Conservation (phyloP, 2,329 filamentous ascomycete genomes). For the Botryotinia convoluta region DNA sequence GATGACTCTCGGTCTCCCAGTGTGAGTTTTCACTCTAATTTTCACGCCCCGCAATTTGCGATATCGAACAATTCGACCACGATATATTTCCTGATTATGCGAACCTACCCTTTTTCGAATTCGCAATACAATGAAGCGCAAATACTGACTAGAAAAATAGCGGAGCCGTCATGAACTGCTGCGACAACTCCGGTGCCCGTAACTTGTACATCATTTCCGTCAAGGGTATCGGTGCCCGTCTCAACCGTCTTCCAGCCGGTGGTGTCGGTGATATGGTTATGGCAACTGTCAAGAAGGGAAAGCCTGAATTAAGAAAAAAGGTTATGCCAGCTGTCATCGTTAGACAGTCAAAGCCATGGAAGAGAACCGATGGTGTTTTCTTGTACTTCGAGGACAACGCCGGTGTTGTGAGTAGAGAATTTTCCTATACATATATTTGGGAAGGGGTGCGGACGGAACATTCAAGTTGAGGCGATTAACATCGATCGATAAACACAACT, state of each 20-base stretch:
- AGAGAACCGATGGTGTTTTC: conserved; percentile 96
- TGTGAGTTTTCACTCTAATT: conserved; percentile 64
- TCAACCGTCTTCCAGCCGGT: conserved; percentile 94
- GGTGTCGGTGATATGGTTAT: conserved; percentile 99
- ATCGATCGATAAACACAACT: not conserved
- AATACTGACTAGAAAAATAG: conserved; percentile 46
- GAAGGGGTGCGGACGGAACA: not conserved
- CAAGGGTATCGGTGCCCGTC: conserved; percentile 95
- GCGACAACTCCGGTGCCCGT: conserved; percentile 97
- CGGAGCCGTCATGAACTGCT: conserved; percentile 99
- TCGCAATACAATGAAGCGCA: conserved; percentile 4
- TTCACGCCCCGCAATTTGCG: conserved; percentile 24
- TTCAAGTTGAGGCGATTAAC: not conserved
- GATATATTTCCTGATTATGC: not conserved
- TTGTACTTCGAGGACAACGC: conserved; percentile 99
- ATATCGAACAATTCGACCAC: conserved; percentile 35
- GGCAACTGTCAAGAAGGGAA: conserved; percentile 99
- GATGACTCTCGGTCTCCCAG: conserved; percentile 99
- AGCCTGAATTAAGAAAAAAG: conserved; percentile 99
- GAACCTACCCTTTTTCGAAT: not conserved
- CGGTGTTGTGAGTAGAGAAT: conserved; percentile 75
- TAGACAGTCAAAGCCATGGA: conserved; percentile 98
- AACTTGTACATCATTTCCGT: conserved; percentile 99
- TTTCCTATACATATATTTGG: conserved; percentile 18
- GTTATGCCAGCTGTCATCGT: conserved; percentile 99